Percentiles rank a stretch among this genome's conserved stretches.
phyloP scores from a whole-genome alignment of 2,329 filamentous ascomycete genomes.

The Neofusicoccum ribis region DNA sequence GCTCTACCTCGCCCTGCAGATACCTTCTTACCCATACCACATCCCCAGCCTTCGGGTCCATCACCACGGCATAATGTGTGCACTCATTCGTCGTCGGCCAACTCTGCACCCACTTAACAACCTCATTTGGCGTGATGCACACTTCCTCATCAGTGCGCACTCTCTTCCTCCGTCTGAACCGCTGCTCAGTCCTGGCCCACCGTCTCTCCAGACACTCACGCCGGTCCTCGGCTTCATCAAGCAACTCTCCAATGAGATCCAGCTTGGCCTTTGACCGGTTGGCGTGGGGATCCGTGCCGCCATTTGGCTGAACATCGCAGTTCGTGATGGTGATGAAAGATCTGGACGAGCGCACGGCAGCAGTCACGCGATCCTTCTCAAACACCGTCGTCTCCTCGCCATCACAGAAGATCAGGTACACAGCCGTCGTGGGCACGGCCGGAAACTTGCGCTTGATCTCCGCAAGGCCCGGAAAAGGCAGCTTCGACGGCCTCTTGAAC shows the following conservation, averaged over 20 bases:
- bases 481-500: background rate
- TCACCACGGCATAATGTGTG: slow-evolving; percentile 59
- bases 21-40: slow-evolving; percentile 46
- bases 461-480: slow-evolving; percentile 23
- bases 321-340: slow-evolving; percentile 60
- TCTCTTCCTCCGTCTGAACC: background rate
- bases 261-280: slow-evolving; percentile 16
- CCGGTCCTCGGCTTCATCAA: slow-evolving; percentile 38
- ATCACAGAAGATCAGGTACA: slow-evolving; percentile 59
- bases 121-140: slow-evolving; percentile 35
- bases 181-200: slow-evolving; percentile 27
- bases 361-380: slow-evolving; percentile 57
- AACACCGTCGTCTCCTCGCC: slow-evolving; percentile 50
- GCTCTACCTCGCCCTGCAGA: slow-evolving; percentile 4
- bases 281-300: slow-evolving; percentile 19
- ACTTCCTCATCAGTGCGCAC: slow-evolving; percentile 24
- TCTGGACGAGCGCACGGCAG: slow-evolving; percentile 45
- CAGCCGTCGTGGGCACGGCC: slow-evolving; percentile 50
- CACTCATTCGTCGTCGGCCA: slow-evolving; percentile 58
- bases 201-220: slow-evolving; percentile 32
- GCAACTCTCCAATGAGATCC: slow-evolving; percentile 27
- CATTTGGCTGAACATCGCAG: slow-evolving; percentile 45
- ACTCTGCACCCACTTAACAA: slow-evolving; percentile 51
- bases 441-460: slow-evolving; percentile 39
- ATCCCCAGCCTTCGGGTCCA: slow-evolving; percentile 55